phyloP scores from a whole-genome alignment of 768 basidiomycete species.

The Leccinum pellstonianum region DNA sequence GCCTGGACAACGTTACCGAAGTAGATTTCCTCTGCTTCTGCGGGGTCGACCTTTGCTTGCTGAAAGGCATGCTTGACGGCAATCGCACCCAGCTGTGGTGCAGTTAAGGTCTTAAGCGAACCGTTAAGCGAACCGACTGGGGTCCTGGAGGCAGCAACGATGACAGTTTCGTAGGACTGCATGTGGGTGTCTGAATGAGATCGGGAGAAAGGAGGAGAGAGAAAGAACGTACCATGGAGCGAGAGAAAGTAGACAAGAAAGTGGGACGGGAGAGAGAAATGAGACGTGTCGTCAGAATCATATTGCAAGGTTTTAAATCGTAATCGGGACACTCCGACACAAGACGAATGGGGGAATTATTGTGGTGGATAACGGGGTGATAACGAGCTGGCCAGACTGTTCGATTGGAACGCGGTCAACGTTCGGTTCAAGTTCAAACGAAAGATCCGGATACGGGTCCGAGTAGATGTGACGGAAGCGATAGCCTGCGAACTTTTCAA shows the following conservation, averaged over 20 bases:
- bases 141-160: constrained; percentile 91
- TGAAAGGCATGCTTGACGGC: constrained; percentile 91
- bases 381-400: background rate
- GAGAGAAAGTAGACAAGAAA: constrained; percentile 34
- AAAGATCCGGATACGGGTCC: constrained; percentile 8
- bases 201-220: background rate
- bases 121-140: constrained; percentile 95
- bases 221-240: constrained; percentile 49
- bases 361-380: background rate
- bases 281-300: constrained; percentile 45
- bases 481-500: background rate
- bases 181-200: background rate
- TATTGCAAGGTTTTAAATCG: constrained; percentile 24
- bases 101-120: constrained; percentile 80
- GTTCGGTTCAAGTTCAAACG: background rate
- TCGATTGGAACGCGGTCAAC: constrained; percentile 1
- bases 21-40: constrained; percentile 90
- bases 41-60: constrained; percentile 75
- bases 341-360: constrained; percentile 5
- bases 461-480: background rate
- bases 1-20: constrained; percentile 98
- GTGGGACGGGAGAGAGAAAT: constrained; percentile 39
- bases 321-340: constrained; percentile 23
- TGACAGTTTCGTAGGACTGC: constrained; percentile 74
- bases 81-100: constrained; percentile 83